Evolutionary conservation across 306 rosid genomes (phyloP).

Genomic region (Vigna mungo): DNA sequence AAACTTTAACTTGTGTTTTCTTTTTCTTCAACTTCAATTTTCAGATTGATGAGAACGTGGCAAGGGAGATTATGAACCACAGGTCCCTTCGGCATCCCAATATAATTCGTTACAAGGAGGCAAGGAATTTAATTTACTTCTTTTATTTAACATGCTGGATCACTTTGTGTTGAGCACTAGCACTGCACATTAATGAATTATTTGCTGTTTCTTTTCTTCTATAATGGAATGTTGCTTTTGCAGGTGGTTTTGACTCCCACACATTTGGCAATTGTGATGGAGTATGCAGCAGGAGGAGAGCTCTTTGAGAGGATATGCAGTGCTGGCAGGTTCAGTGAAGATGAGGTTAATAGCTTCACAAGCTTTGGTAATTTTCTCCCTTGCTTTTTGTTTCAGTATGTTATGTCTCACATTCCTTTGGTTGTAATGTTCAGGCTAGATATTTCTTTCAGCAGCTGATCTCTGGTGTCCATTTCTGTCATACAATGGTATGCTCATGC

Average conservation of each 20-base stretch:
- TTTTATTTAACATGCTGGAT: background rate
- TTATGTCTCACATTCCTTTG: constrained; percentile 17
- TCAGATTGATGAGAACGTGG: constrained; percentile 79
- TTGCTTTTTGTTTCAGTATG: background rate
- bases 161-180: constrained; percentile 19
- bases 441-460: constrained; percentile 82
- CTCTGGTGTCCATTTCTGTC: constrained; percentile 70
- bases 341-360: constrained; percentile 56
- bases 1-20: background rate
- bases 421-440: constrained; percentile 58
- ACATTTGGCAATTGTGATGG: constrained; percentile 75
- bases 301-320: constrained; percentile 73
- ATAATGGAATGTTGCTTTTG: constrained; percentile 27
- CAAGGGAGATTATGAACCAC: constrained; percentile 74
- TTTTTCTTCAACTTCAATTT: background rate
- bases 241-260: constrained; percentile 77
- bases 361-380: constrained; percentile 8
- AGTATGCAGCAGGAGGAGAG: constrained; percentile 77
- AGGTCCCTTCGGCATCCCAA: constrained; percentile 74
- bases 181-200: constrained; percentile 1
- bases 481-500: constrained; percentile 56
- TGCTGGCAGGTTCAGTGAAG: constrained; percentile 79
- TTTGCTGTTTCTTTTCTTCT: constrained; percentile 21
- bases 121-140: constrained; percentile 25
- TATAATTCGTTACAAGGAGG: constrained; percentile 79